Evolutionary conservation across 495 filamentous ascomycete genomes (phyloP).

Genomic region (Hyaloscypha finlandica): DNA sequence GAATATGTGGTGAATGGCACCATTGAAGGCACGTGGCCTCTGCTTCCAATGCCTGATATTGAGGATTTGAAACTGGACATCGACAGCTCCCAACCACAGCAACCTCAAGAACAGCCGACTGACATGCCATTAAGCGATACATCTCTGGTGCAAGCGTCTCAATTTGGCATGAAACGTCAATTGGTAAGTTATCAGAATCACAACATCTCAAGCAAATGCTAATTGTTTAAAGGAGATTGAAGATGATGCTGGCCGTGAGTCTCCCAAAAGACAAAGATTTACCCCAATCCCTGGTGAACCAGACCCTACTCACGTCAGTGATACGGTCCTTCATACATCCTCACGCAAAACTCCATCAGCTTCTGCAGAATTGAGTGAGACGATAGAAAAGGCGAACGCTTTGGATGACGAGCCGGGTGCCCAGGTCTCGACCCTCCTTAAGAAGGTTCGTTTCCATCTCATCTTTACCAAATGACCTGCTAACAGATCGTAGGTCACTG

Average conservation of each 20-base stretch:
- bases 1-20: conserved; percentile 18
- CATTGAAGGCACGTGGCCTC: conserved; percentile 22
- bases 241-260: conserved; percentile 9
- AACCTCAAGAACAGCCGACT: not conserved
- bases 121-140: conserved; percentile 1
- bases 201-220: conserved; percentile 8
- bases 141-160: not conserved
- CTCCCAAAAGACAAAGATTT: conserved; percentile 29
- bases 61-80: conserved; percentile 19
- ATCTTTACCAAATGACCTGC: not conserved
- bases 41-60: conserved; percentile 21
- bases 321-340: conserved; percentile 3
- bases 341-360: not conserved
- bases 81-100: not conserved
- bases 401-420: not conserved
- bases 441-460: conserved; percentile 6
- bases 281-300: conserved; percentile 17
- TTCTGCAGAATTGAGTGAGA: not conserved
- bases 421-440: conserved; percentile 5
- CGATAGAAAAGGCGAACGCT: not conserved
- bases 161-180: conserved; percentile 18
- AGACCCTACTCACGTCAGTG: conserved; percentile 7
- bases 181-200: conserved; percentile 13
- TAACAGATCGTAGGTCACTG: conserved; percentile 12
- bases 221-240: conserved; percentile 13